phyloP scores from a whole-genome alignment of 129 eudicot species.

The Pittosporum tobira region DNA sequence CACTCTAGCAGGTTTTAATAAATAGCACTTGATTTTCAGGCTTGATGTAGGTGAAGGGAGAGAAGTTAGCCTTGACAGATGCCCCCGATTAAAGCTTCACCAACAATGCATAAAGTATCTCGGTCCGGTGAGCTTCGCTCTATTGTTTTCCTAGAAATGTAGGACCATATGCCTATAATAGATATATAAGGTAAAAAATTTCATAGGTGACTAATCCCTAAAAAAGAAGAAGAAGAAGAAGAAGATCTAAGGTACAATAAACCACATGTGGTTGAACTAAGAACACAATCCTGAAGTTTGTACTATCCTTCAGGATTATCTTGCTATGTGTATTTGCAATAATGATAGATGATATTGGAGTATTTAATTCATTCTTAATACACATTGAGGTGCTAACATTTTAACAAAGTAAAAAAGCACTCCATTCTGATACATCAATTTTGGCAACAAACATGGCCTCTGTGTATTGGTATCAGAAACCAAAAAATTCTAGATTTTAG shows the following conservation, averaged over 20 bases:
- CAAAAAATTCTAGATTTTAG: neutral
- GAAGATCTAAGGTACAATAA: too few species aligned
- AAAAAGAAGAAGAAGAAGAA: too few species aligned
- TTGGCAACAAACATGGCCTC: too few species aligned
- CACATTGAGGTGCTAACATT: too few species aligned
- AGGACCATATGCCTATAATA: neutral
- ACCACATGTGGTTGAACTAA: neutral
- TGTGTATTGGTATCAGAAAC: neutral
- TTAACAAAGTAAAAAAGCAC: too few species aligned
- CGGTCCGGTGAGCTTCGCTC: slow-evolving; percentile 59
- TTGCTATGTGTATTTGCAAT: too few species aligned
- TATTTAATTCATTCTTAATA: too few species aligned
- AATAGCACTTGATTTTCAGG: slow-evolving; percentile 32
- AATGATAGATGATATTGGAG: too few species aligned
- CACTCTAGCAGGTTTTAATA: neutral
- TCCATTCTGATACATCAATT: too few species aligned
- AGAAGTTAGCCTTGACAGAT: slow-evolving; percentile 66
- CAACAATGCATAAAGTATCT: slow-evolving; percentile 92
- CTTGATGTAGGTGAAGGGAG: slow-evolving; percentile 91
- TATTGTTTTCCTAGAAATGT: neutral
- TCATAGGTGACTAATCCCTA: neutral
- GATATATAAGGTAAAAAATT: too few species aligned
- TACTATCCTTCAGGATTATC: too few species aligned
- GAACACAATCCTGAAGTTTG: neutral
- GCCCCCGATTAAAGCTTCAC: slow-evolving; percentile 66